Percentiles rank a stretch among this genome's conserved stretches.
These are phyloP conservation scores for Pyrrhoderma lamaoense DNA, from an alignment of 1,284 basidiomycete species.

Conservation along the genomic window DNA sequence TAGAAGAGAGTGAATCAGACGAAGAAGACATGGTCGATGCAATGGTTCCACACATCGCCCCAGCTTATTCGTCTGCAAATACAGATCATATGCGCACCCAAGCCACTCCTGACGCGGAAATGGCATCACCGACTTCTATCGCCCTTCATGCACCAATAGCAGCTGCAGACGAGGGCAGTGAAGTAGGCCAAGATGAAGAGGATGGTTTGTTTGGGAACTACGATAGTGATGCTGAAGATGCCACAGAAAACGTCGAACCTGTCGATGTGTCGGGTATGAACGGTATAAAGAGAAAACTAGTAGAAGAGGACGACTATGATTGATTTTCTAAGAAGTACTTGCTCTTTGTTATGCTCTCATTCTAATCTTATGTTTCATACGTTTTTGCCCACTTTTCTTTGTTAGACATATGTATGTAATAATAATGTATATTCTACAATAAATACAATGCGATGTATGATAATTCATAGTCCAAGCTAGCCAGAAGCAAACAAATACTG, in stretches of 20 bases:
- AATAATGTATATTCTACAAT: neutral
- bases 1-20: slow-evolving; percentile 51
- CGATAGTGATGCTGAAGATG: slow-evolving; percentile 60
- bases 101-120: slow-evolving; percentile 46
- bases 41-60: slow-evolving; percentile 32
- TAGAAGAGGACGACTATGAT: slow-evolving; percentile 82
- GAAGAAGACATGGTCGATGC: slow-evolving; percentile 32
- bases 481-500: slow-evolving; percentile 10
- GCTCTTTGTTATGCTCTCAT: neutral
- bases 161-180: slow-evolving; percentile 54
- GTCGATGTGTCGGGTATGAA: slow-evolving; percentile 36
- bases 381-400: neutral
- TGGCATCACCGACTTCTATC: slow-evolving; percentile 35
- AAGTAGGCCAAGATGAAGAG: slow-evolving; percentile 48
- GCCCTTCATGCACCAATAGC: slow-evolving; percentile 29
- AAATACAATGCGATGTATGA: too few species aligned
- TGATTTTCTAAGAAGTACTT: slow-evolving; percentile 26
- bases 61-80: neutral
- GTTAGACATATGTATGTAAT: slow-evolving; percentile 1
- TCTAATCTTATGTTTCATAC: slow-evolving; percentile 3
- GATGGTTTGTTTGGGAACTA: slow-evolving; percentile 61
- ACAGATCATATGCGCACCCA: neutral
- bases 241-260: slow-evolving; percentile 64
- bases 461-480: neutral
- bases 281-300: slow-evolving; percentile 67